Base-by-base conservation (phyloP, 2,329 filamentous ascomycete genomes). In the Hirsutella thompsonii region DNA sequence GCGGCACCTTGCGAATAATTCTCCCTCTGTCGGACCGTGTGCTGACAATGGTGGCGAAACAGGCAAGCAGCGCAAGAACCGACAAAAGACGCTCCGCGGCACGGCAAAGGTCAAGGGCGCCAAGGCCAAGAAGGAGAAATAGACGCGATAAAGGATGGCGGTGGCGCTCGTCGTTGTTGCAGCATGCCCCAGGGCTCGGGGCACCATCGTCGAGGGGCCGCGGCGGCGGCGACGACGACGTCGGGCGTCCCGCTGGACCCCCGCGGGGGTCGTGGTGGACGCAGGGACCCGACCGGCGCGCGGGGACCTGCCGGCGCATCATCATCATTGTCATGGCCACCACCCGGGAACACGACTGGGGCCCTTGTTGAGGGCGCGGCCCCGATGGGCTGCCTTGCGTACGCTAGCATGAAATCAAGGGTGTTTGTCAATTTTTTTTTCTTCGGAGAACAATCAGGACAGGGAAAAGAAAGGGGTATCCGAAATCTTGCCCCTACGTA, bases 51-150 rank as follows among this genome's bases (percentile, higher is more conserved):
- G 20, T 46, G 41, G 37, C 19, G 44, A 45, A 56, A 75, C 71
- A 96, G 90, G 90, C 83, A 98, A 98, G 80, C 92, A 96, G 77
- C 85, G 92, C 77, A 98, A 98, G 87, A 98, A 98, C 86, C 81
- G 90, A 70, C 81, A 85, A 73, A 96, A 98, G 88, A 92, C 90
- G 66, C 83, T 95, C 69, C 85, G 92, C 59, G 92, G 92, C 67
- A 94, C 87, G 60, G 90, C 88, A 63, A 98, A 98, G 87, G 81
- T 81, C 77, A 95, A 95, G 86, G 88, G 88, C 68, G 82, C 81
- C 66, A 80, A 81, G 75, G 79, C 83, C 70, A 92, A 93, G 81
- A 94, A 95, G 83, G 86, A 86, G 72, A 81, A 84, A 78, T 87
- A 86, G 74, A 70, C 67, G 66, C 55, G 54, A 32, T n/a, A n/a